Evolutionary conservation across 257 asterid genomes (phyloP).

Genomic region (Scutellaria barbata): DNA sequence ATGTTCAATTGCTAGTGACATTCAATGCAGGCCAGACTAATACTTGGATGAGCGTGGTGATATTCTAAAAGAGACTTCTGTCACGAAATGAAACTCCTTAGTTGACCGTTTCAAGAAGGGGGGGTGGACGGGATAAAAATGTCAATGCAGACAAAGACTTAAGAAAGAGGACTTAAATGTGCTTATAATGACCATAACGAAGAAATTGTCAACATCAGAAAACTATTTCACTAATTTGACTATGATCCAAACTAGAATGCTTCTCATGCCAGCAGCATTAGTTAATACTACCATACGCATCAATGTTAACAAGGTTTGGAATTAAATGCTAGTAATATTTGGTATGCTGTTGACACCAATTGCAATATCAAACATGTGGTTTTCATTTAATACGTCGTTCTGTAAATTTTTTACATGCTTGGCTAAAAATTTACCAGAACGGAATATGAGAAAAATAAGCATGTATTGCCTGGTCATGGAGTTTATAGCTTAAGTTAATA

Average conservation of each 20-base stretch:
- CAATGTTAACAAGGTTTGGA: background rate
- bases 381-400: too few relatives aligned
- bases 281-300: background rate
- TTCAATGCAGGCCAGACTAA: conserved; percentile 23
- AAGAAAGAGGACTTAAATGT: background rate
- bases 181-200: background rate
- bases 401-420: too few relatives aligned
- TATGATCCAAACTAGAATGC: too few relatives aligned
- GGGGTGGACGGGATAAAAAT: background rate
- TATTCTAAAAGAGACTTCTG: too few relatives aligned
- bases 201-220: conserved; percentile 1
- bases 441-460: background rate
- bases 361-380: too few relatives aligned
- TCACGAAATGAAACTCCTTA: background rate
- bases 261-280: too few relatives aligned
- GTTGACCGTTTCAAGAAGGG: conserved; percentile 7
- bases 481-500: background rate
- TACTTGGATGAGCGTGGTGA: conserved; percentile 22
- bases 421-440: too few relatives aligned
- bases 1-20: background rate
- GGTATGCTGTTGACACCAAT: background rate
- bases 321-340: background rate
- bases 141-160: conserved; percentile 1
- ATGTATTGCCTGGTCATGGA: background rate
- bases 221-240: background rate